A percentile compares a stretch with the other conserved stretches of the same genome.
Evolutionary conservation across 2,329 filamentous ascomycete genomes (phyloP).

Genomic region (Rugonectria rugulosa): DNA sequence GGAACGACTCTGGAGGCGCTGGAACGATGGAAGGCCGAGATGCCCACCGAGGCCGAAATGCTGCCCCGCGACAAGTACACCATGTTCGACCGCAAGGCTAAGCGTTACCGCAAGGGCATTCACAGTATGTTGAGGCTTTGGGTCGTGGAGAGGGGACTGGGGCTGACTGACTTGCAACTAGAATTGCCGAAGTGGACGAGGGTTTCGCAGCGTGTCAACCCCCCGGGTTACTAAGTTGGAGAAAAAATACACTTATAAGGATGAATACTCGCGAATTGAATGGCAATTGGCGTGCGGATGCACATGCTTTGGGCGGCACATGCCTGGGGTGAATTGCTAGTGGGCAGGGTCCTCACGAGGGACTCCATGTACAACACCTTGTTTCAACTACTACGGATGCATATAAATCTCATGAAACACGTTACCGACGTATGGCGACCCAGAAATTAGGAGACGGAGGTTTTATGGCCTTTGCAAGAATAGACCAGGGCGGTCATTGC

Average conservation of each 20-base stretch:
- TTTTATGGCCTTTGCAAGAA: conserved; percentile 30
- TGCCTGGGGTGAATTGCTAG: conserved; percentile 24
- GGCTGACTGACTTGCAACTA: conserved; percentile 45
- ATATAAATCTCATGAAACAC: conserved; percentile 30
- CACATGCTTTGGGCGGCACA: conserved; percentile 12
- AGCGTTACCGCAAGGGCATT: conserved; percentile 94
- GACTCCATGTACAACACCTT: conserved; percentile 41
- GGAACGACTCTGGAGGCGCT: conserved; percentile 78
- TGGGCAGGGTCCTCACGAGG: conserved; percentile 26
- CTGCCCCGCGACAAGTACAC: conserved; percentile 96
- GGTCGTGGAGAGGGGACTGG: conserved; percentile 6
- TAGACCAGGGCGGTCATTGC: conserved; percentile 26
- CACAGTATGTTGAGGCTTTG: conserved; percentile 77
- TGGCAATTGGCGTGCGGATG: conserved; percentile 32
- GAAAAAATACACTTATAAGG: conserved; percentile 15
- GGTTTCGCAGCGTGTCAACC: conserved; percentile 92
- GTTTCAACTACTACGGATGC: conserved; percentile 37
- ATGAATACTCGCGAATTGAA: conserved; percentile 21
- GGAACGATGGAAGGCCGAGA: conserved; percentile 91
- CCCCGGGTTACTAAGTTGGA: conserved; percentile 80
- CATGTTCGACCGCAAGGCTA: conserved; percentile 95
- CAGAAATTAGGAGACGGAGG: conserved; percentile 9
- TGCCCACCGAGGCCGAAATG: conserved; percentile 97
- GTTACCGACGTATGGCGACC: conserved; percentile 19
- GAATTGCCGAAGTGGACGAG: conserved; percentile 93